These are phyloP conservation scores for Furcasterigmium sp. DNA, from an alignment of 2,329 filamentous ascomycete species.

Conservation along the genomic window DNA sequence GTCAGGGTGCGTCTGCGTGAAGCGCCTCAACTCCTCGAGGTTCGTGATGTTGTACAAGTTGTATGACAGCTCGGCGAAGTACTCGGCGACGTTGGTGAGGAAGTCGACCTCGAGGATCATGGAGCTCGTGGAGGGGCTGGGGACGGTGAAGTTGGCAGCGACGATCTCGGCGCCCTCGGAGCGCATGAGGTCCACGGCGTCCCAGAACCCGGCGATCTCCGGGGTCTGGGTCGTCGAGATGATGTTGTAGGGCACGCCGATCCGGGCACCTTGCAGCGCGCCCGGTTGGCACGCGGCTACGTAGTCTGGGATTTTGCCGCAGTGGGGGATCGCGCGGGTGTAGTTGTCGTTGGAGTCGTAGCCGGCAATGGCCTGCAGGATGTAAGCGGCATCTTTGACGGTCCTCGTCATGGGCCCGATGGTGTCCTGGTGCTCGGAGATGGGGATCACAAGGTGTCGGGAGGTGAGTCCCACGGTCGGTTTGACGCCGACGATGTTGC, in stretches of 20 bases:
- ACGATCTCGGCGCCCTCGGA: slow-evolving; percentile 55
- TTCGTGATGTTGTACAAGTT: slow-evolving; percentile 47
- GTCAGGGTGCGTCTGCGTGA: slow-evolving; percentile 42
- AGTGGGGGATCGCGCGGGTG: slow-evolving; percentile 22
- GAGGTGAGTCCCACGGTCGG: slow-evolving; percentile 71
- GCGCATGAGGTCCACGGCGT: slow-evolving; percentile 42
- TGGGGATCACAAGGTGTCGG: slow-evolving; percentile 49
- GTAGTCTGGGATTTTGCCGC: background rate
- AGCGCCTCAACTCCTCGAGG: slow-evolving; percentile 43
- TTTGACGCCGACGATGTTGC: slow-evolving; percentile 68
- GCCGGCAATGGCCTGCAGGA: slow-evolving; percentile 64
- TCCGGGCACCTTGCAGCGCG: slow-evolving; percentile 49
- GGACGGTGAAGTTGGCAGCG: slow-evolving; percentile 39
- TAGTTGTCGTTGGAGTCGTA: slow-evolving; percentile 60
- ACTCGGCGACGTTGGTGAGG: slow-evolving; percentile 39
- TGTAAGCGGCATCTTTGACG: slow-evolving; percentile 62
- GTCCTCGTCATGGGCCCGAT: slow-evolving; percentile 64
- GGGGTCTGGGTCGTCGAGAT: slow-evolving; percentile 20
- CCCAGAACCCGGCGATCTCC: slow-evolving; percentile 44
- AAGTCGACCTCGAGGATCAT: slow-evolving; percentile 28
- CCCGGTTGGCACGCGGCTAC: slow-evolving; percentile 36
- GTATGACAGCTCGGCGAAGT: slow-evolving; percentile 44
- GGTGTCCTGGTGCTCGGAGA: slow-evolving; percentile 62
- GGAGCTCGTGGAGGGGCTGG: slow-evolving; percentile 8
- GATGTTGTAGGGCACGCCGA: slow-evolving; percentile 58